Percentiles rank a stretch among this genome's conserved stretches.
Conservation (phyloP, 768 basidiomycete genomes). For the Chiua virens region DNA sequence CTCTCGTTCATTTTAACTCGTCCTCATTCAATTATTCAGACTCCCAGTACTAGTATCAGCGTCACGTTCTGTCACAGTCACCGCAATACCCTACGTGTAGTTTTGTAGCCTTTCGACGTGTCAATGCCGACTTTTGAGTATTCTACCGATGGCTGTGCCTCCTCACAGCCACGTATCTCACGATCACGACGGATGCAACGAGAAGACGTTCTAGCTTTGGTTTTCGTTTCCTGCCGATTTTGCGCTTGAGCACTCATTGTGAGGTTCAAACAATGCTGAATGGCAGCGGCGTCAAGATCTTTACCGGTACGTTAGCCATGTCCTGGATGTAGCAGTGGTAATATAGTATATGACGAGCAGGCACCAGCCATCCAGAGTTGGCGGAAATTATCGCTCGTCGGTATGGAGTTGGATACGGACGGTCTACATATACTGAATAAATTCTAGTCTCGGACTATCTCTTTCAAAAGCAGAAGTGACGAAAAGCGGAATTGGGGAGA, state of each 20-base stretch:
- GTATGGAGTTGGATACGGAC: slow-evolving; percentile 41
- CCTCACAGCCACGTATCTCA: slow-evolving; percentile 18
- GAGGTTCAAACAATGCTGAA: slow-evolving; percentile 44
- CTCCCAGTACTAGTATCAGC: slow-evolving; percentile 35
- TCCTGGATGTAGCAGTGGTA: not conserved
- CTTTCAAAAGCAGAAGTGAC: slow-evolving; percentile 87
- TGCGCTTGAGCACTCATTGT: slow-evolving; percentile 6
- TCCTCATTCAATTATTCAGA: slow-evolving; percentile 10
- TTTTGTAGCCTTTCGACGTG: slow-evolving; percentile 30
- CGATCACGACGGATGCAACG: slow-evolving; percentile 14
- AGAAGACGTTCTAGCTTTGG: slow-evolving; percentile 6
- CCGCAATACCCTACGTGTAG: slow-evolving; percentile 37
- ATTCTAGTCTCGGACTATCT: slow-evolving; percentile 79
- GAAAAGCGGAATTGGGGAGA: slow-evolving; percentile 89
- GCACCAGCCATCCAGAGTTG: slow-evolving; percentile 93
- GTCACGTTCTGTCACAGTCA: slow-evolving; percentile 22
- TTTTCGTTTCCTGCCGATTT: slow-evolving; percentile 12
- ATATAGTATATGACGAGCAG: slow-evolving; percentile 39
- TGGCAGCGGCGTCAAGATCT: slow-evolving; percentile 58
- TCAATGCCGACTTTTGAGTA: not conserved
- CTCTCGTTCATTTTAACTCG: slow-evolving; percentile 17
- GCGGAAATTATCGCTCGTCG: slow-evolving; percentile 92
- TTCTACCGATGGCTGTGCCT: not conserved
- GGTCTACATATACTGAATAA: slow-evolving; percentile 24
- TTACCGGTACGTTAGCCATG: slow-evolving; percentile 45